Evolutionary conservation across 2,329 filamentous ascomycete genomes (phyloP).

Genomic region (Cryoendolithus antarcticus): DNA sequence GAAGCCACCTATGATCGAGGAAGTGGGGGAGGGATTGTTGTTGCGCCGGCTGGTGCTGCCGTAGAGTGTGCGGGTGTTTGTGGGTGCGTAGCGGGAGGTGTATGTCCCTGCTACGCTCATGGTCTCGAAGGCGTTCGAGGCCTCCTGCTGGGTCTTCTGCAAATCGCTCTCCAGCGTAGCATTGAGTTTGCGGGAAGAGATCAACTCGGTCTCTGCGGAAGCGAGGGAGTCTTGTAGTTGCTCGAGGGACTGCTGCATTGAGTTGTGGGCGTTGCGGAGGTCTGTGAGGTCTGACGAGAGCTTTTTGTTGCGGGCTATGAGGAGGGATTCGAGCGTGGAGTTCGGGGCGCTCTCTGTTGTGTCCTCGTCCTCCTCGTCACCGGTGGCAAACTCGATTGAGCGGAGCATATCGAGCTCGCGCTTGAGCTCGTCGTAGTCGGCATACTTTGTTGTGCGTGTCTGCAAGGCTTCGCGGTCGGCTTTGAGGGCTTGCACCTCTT

Average conservation of each 20-base stretch:
- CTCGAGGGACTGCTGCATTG: constrained; percentile 69
- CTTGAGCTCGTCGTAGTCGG: constrained; percentile 92
- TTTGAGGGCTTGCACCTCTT: constrained; percentile 61
- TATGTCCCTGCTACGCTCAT: constrained; percentile 92
- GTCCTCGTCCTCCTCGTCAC: constrained; percentile 45
- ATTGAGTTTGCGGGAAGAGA: constrained; percentile 72
- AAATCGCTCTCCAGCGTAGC: constrained; percentile 87
- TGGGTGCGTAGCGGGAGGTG: constrained; percentile 56
- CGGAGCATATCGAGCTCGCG: constrained; percentile 93
- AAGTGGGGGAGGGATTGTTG: constrained; percentile 75
- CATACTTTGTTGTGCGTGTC: constrained; percentile 73
- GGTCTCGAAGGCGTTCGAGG: constrained; percentile 71
- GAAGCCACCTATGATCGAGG: constrained; percentile 96
- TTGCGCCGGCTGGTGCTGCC: constrained; percentile 43
- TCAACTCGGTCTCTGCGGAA: constrained; percentile 70
- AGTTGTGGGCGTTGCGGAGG: constrained; percentile 84
- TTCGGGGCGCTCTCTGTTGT: constrained; percentile 25
- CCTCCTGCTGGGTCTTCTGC: constrained; percentile 73
- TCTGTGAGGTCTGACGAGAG: constrained; percentile 86
- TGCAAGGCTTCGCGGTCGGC: constrained; percentile 72
- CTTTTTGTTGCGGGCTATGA: constrained; percentile 92
- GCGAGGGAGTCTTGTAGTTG: constrained; percentile 74
- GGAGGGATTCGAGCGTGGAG: constrained; percentile 69
- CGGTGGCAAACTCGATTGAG: constrained; percentile 87
- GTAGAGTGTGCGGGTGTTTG: constrained; percentile 39